Evolutionary conservation across 1,139 yeast species (phyloP).

Genomic region (Hemisphaericaspora lyxosophila): DNA sequence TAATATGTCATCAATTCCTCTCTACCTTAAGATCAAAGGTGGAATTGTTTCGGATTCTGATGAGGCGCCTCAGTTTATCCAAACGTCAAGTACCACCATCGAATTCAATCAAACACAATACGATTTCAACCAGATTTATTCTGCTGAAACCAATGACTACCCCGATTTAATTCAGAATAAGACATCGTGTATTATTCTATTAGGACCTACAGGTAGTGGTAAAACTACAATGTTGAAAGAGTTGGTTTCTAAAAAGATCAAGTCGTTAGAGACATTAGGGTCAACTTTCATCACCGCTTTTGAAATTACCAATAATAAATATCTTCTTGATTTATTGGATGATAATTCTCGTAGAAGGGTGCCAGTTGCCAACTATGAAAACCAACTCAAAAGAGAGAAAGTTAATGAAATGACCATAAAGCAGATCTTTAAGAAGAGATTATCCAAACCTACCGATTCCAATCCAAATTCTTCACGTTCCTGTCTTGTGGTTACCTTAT

Average conservation of each 20-base stretch:
- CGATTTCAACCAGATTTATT: constrained; percentile 22
- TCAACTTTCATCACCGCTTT: constrained; percentile 25
- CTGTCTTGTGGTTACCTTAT: constrained; percentile 28
- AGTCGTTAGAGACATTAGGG: constrained; percentile 6
- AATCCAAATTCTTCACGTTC: constrained; percentile 27
- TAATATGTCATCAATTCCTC: constrained; percentile 21
- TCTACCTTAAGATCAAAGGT: constrained; percentile 27
- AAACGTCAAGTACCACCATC: constrained; percentile 18
- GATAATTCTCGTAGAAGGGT: constrained; percentile 7
- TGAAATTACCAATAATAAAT: constrained; percentile 30
- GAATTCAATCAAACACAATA: constrained; percentile 21
- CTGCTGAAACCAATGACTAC: constrained; percentile 11
- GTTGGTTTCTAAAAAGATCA: constrained; percentile 15
- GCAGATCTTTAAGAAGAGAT: constrained; percentile 21
- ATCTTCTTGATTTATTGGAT: constrained; percentile 26
- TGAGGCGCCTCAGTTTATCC: constrained; percentile 8
- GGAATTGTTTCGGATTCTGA: constrained; percentile 5
- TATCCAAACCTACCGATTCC: constrained; percentile 21
- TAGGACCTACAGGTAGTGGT: constrained; percentile 38
- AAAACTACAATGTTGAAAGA: constrained; percentile 30
- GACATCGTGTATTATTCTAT: constrained; percentile 23
- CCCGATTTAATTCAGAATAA: constrained; percentile 14
- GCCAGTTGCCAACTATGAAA: constrained; percentile 15
- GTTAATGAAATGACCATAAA: constrained; percentile 13
- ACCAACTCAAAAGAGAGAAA: constrained; percentile 15